These are phyloP conservation scores for Trypanosoma mega DNA, from an alignment of 208 protist genomes.

Conservation along the genomic window DNA sequence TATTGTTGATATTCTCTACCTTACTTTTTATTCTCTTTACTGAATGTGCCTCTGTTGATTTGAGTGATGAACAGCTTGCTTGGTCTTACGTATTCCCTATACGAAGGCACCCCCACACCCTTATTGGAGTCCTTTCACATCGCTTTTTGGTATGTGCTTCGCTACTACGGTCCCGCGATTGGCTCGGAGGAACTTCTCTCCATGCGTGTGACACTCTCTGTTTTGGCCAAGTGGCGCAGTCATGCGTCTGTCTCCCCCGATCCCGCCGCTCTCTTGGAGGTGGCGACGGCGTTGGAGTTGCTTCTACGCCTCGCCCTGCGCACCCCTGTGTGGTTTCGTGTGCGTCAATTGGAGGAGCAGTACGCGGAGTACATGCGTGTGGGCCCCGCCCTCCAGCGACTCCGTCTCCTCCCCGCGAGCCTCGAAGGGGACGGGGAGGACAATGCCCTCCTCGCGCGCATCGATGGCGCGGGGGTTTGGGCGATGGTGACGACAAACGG, in stretches of 20 bases:
- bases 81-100: too few relatives aligned
- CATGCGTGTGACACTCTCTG: slow-evolving; percentile 16
- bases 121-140: slow-evolving; percentile 52
- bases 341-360: slow-evolving; percentile 38
- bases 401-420: not conserved
- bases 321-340: slow-evolving; percentile 36
- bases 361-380: slow-evolving; percentile 64
- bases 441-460: slow-evolving; percentile 5
- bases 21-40: too few relatives aligned
- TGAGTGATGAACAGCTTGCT: too few relatives aligned
- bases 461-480: slow-evolving; percentile 8
- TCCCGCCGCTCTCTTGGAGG: not conserved
- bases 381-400: slow-evolving; percentile 27
- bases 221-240: not conserved
- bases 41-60: too few relatives aligned
- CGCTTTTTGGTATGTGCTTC: slow-evolving; percentile 50
- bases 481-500: not conserved
- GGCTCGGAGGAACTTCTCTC: slow-evolving; percentile 31
- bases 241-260: too few relatives aligned
- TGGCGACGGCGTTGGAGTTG: slow-evolving; percentile 44
- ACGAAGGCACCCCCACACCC: not conserved
- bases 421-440: not conserved
- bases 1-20: too few relatives aligned
- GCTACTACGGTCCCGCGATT: slow-evolving; percentile 34
- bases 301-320: slow-evolving; percentile 56